phyloP scores from a whole-genome alignment of 352 stramenopile genomes.

The Globisporangium parvum region DNA sequence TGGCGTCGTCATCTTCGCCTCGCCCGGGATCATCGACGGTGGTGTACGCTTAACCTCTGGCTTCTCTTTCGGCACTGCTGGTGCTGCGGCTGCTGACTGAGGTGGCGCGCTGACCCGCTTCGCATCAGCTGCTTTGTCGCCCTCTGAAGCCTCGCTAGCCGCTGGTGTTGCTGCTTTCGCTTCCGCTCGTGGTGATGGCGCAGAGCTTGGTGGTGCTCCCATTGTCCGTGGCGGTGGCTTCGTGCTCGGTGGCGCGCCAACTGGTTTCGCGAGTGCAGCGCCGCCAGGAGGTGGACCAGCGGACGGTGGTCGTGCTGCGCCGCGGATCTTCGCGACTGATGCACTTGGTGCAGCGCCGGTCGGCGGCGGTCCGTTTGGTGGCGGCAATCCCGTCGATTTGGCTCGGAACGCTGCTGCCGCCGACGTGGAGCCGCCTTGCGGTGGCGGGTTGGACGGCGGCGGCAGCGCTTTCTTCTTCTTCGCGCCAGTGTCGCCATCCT shows the following conservation, averaged over 20 bases:
- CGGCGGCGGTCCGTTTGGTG: conserved; percentile 56
- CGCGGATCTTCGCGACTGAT: conserved; percentile 72
- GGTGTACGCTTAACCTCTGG: conserved; percentile 4
- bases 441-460: conserved; percentile 60
- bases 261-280: conserved; percentile 19
- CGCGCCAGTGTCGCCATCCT: conserved; percentile 19
- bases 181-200: conserved; percentile 14
- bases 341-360: conserved; percentile 33
- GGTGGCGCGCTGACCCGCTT: not conserved
- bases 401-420: conserved; percentile 61
- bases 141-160: not conserved
- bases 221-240: conserved; percentile 5
- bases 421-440: conserved; percentile 36
- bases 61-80: conserved; percentile 2
- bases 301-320: conserved; percentile 40
- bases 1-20: conserved; percentile 11
- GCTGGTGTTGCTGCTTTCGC: conserved; percentile 16
- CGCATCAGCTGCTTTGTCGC: conserved; percentile 4
- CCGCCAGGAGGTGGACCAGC: conserved; percentile 23
- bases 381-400: conserved; percentile 45
- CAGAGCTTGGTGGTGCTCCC: conserved; percentile 3
- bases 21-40: not conserved
- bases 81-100: not conserved
- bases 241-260: conserved; percentile 14
- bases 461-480: conserved; percentile 68